Percentiles rank a stretch among this genome's conserved stretches.
Conservation (phyloP, 257 asterid genomes). For the Solanum dulcamara region DNA sequence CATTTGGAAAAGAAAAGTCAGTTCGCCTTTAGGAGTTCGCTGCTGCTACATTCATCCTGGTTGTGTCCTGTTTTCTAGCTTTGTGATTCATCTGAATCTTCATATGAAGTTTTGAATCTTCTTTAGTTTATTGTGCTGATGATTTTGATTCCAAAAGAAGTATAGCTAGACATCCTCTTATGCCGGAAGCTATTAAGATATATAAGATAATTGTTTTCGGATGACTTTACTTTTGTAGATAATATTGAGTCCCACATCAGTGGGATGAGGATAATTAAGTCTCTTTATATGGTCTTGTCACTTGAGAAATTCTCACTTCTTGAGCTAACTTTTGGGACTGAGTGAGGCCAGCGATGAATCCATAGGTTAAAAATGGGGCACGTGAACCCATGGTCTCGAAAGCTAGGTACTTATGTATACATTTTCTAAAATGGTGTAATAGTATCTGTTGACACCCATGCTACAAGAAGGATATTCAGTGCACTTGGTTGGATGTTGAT, state of each 20-base stretch:
- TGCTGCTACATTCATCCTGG: neutral
- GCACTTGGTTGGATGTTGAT: neutral
- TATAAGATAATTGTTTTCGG: neutral
- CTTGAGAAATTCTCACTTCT: neutral
- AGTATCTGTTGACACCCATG: too few relatives aligned
- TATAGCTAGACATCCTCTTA: neutral
- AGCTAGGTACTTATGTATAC: too few relatives aligned
- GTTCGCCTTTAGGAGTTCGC: neutral
- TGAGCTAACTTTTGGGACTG: neutral
- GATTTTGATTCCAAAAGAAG: neutral
- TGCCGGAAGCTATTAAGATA: neutral
- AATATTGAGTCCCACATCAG: neutral
- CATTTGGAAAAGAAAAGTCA: neutral
- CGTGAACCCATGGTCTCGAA: too few relatives aligned
- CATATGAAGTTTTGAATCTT: neutral
- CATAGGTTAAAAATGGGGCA: too few relatives aligned
- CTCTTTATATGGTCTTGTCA: neutral
- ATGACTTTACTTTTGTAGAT: neutral
- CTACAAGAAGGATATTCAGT: too few relatives aligned
- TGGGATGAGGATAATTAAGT: neutral
- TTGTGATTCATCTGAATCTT: neutral
- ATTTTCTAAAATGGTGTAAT: too few relatives aligned
- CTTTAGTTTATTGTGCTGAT: neutral
- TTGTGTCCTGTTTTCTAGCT: neutral
- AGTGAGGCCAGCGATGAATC: too few relatives aligned